A percentile compares a stretch with the other conserved stretches of the same genome.
Conservation (phyloP, 169 alveolate genomes). For the Plasmodium vivax region DNA sequence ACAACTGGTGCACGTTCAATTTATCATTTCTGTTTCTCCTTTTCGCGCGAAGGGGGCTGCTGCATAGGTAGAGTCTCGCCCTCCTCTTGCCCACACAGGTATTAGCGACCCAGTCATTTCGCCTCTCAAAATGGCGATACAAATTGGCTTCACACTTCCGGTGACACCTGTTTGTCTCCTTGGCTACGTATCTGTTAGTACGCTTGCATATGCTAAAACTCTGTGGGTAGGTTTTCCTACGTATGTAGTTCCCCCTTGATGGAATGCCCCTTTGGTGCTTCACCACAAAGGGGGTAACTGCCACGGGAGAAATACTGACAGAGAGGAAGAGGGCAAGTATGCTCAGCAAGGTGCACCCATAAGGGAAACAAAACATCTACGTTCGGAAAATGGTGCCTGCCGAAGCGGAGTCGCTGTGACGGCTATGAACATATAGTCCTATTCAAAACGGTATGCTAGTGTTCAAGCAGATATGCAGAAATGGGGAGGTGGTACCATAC, state of each 20-base stretch:
- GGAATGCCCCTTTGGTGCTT: not conserved
- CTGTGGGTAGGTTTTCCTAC: not conserved
- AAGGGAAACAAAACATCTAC: not conserved
- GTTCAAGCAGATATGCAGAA: not conserved
- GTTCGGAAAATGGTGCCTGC: not conserved
- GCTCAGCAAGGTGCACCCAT: not conserved
- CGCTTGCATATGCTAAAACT: not conserved
- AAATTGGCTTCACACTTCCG: not conserved
- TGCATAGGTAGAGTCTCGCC: not conserved
- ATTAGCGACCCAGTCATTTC: not conserved
- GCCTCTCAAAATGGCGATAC: not conserved
- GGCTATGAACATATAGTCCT: not conserved
- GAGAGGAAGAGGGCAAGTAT: not conserved
- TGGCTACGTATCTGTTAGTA: not conserved
- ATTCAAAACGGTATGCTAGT: not conserved
- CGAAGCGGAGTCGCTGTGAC: not conserved
- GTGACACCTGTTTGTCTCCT: not conserved
- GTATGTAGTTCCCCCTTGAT: not conserved
- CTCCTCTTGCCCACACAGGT: not conserved
- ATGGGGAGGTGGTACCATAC: not conserved
- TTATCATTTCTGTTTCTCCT: constrained; percentile 7
- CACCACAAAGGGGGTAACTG: not conserved
- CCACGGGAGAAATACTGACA: not conserved
- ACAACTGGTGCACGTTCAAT: not conserved
- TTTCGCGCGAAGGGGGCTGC: not conserved